Conservation (phyloP, 352 stramenopile genomes). For the Globisporangium viniferum region DNA sequence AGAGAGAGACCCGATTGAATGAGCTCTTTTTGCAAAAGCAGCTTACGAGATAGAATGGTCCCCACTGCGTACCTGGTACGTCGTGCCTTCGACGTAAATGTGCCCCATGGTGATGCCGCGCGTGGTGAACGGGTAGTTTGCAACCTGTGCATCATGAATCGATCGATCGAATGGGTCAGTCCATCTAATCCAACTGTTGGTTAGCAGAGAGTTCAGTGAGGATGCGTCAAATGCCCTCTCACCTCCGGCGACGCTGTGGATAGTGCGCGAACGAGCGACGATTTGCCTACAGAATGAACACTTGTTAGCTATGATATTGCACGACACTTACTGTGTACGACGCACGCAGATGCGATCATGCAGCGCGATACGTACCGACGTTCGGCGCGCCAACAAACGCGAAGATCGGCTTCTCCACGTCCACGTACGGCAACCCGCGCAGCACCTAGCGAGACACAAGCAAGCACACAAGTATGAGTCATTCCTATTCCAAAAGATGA, state of each 20-base stretch:
- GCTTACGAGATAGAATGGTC: no score
- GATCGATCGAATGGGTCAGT: not conserved
- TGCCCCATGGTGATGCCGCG: conserved; percentile 86
- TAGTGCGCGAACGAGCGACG: conserved; percentile 71
- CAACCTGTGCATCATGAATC: conserved; percentile 38
- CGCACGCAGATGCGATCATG: not conserved
- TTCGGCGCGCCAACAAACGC: conserved; percentile 83
- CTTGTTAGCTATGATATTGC: not conserved
- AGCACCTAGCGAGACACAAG: conserved; percentile 35
- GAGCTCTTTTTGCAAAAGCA: no score
- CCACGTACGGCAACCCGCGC: conserved; percentile 69
- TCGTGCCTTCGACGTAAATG: conserved; percentile 79
- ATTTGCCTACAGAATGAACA: conserved; percentile 46
- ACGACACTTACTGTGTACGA: not conserved
- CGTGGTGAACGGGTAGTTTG: conserved; percentile 88
- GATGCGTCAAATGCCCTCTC: not conserved
- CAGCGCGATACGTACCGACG: conserved; percentile 46
- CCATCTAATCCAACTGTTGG: not conserved
- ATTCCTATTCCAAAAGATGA: not conserved
- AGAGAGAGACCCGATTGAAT: not conserved
- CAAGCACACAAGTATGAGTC: not conserved
- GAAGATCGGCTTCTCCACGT: conserved; percentile 81
- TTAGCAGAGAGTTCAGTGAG: not conserved
- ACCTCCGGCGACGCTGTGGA: conserved; percentile 83
- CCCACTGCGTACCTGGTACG: conserved; percentile 49